Evolutionary conservation across 2,329 filamentous ascomycete genomes (phyloP).

Genomic region (Paracorniculantispora psalliotae): DNA sequence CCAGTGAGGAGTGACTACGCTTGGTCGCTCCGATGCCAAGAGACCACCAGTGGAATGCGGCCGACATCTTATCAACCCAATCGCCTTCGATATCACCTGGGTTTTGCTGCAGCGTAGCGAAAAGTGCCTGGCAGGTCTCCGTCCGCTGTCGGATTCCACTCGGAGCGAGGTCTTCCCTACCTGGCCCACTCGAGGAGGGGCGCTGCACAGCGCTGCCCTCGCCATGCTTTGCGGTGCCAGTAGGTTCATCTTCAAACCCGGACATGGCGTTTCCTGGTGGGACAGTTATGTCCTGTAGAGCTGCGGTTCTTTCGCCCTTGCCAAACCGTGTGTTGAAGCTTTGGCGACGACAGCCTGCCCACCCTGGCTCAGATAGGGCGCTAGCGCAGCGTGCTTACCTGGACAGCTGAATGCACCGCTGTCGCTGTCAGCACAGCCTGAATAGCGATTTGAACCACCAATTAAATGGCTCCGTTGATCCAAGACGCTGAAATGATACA

Average conservation of each 20-base stretch:
- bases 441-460: not conserved
- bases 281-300: not conserved
- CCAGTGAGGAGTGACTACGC: not conserved
- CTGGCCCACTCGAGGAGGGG: not conserved
- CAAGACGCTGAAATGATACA: no score
- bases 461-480: not conserved
- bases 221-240: no score
- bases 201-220: no score
- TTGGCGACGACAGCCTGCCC: not conserved
- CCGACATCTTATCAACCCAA: not conserved
- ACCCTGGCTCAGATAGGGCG: not conserved
- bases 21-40: not conserved
- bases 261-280: not conserved
- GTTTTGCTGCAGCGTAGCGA: not conserved
- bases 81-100: not conserved
- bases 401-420: not conserved
- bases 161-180: not conserved
- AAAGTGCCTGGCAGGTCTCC: not conserved
- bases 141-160: not conserved
- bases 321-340: not conserved
- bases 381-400: not conserved
- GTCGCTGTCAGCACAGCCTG: not conserved
- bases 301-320: not conserved
- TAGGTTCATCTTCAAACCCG: not conserved
- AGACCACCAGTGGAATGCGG: not conserved